phyloP scores from a whole-genome alignment of 139 green algal species.

The Coelastrella sp. region DNA sequence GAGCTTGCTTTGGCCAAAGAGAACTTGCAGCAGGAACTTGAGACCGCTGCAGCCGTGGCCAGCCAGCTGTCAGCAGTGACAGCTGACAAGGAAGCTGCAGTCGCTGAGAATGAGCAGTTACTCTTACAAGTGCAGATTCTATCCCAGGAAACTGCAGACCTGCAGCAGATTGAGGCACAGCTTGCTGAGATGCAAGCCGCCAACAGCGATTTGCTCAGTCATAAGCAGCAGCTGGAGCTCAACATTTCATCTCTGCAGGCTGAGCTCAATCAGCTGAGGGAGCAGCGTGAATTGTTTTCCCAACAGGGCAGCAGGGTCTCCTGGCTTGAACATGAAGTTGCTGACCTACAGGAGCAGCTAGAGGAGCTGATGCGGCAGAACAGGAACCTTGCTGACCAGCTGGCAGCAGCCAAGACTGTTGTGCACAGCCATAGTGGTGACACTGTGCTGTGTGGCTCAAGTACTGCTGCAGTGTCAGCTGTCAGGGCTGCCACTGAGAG shows the following conservation, averaged over 20 bases:
- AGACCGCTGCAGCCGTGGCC: neutral
- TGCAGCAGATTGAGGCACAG: neutral
- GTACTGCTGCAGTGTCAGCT: slow-evolving; percentile 22
- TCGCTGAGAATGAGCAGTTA: slow-evolving; percentile 1
- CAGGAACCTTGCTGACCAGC: slow-evolving; percentile 5
- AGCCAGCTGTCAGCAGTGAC: neutral
- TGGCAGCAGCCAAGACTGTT: slow-evolving; percentile 4
- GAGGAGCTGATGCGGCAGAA: slow-evolving; percentile 6
- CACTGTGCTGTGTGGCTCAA: neutral
- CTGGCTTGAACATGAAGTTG: neutral
- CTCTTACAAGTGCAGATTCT: slow-evolving; percentile 3
- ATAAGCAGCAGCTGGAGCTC: neutral
- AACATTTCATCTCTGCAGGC: neutral
- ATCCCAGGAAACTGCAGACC: neutral
- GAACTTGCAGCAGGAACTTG: neutral
- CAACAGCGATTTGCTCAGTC: neutral
- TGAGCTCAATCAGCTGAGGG: slow-evolving; percentile 14
- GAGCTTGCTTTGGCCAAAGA: slow-evolving; percentile 9
- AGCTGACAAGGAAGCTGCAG: neutral
- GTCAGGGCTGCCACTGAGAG: neutral
- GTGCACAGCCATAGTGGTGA: neutral
- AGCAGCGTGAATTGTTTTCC: neutral
- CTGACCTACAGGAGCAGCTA: neutral
- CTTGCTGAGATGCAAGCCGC: neutral
- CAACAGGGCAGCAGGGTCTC: neutral